Evolutionary conservation across 2,329 filamentous ascomycete species (phyloP).

Genomic region (Chaetomiaceae sp.): DNA sequence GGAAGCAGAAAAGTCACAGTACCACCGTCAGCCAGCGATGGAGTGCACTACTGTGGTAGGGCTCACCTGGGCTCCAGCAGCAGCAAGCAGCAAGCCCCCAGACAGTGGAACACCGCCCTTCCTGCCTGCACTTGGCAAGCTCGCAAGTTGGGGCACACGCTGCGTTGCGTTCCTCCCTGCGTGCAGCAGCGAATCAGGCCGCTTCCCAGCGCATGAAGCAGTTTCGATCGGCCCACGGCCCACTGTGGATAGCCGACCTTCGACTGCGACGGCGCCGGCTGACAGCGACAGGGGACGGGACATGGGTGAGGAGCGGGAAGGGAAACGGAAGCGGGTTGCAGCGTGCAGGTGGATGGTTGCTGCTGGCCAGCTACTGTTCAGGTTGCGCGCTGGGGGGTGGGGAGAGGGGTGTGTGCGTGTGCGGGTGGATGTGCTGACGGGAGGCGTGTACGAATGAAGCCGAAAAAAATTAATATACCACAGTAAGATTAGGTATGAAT

Average conservation of each 20-base stretch:
- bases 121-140: too few relatives aligned
- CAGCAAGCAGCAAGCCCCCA: not conserved
- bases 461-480: too few relatives aligned
- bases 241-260: slow-evolving; percentile 9
- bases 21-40: too few relatives aligned
- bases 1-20: slow-evolving; percentile 12
- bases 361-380: too few relatives aligned
- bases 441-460: not conserved
- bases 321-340: slow-evolving; percentile 14
- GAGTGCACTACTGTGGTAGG: too few relatives aligned
- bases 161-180: not conserved
- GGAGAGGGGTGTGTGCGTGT: not conserved
- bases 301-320: slow-evolving; percentile 12
- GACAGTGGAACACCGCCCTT: slow-evolving; percentile 5
- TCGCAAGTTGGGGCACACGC: too few relatives aligned
- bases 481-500: too few relatives aligned
- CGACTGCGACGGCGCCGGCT: slow-evolving; percentile 14
- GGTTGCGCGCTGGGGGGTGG: too few relatives aligned
- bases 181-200: slow-evolving; percentile 12
- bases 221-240: slow-evolving; percentile 10
- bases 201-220: slow-evolving; percentile 8
- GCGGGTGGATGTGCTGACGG: slow-evolving; percentile 2
- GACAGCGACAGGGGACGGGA: slow-evolving; percentile 8
- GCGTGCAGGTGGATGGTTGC: slow-evolving; percentile 13
- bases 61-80: slow-evolving; percentile 9